Base-by-base conservation (phyloP, 192 early-diverging fungal genomes). In the Chytriomyces hyalinus region DNA sequence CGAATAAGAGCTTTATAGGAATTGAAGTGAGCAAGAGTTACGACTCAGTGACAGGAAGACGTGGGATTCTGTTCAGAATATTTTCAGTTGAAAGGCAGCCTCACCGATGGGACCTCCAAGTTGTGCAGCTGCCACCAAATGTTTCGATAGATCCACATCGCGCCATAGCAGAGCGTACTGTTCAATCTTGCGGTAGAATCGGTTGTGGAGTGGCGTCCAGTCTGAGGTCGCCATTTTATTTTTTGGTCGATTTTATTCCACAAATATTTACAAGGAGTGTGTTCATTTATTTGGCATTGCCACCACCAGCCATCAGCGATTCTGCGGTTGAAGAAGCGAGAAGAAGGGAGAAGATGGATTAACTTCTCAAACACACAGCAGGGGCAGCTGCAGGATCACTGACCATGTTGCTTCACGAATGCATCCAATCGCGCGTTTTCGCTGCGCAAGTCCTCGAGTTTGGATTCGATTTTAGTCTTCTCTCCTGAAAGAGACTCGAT, bases 41-140 rank as follows among this genome's bases (percentile, higher is more conserved):
- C 20, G 44, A n/a, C 49, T 46, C 24, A 36, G 36, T 36, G 36
- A 36, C 36, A 20, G 28, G 43, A 17, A n/a, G 11, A 48, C 4
- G 47, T 48, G 45, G 17, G 20, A 24, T 15, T 49, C 43, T 24
- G 66, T 11, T 47, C 47, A 17, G 10, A 20, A 24, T 53, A 26
- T 10, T 36, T 9, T 22, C 5, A 6, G 17, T 48, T 22, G 10
- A 66, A n/a, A 17, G 65, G 67, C 9, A 36, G 11, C 22, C 69
- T 10, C 90, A 95, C 94, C 93, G 36, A 96, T 91, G 6, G 97
- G 97, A 8, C 97, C 97, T 43, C 94, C 97, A 87, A 92, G 95
- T 5, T 94, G 92, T 24, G 95, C 93, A 2, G 88, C 93, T 0
- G 95, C 93, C 15, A 96, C 88, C 66, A 93, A 86, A 59, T 73